phyloP scores from a whole-genome alignment of 1,139 yeast genomes.

The Saccharomycopsis hybrid region DNA sequence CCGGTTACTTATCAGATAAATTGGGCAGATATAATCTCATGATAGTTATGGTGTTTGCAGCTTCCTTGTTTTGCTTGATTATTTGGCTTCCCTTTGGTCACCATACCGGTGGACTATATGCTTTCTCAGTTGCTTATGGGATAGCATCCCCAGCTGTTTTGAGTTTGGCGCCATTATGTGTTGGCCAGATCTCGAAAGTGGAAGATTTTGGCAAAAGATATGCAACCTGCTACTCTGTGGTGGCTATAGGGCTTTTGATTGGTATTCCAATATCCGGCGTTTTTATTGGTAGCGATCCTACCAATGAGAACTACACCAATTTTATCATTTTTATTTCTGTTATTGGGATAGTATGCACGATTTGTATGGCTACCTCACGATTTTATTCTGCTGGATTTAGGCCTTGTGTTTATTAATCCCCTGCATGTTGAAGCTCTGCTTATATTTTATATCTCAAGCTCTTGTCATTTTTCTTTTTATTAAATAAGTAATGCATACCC shows the following conservation, averaged over 20 bases:
- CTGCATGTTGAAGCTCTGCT: no score
- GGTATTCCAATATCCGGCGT: constrained; percentile 47
- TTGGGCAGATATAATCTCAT: constrained; percentile 55
- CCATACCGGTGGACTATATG: constrained; percentile 33
- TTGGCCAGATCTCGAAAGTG: constrained; percentile 58
- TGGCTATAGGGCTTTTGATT: constrained; percentile 51
- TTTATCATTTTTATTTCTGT: constrained; percentile 12
- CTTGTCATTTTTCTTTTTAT: no score
- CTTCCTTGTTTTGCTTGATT: constrained; percentile 36
- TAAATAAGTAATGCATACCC: no score
- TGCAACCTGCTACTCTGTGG: constrained; percentile 61
- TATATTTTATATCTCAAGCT: no score
- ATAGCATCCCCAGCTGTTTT: constrained; percentile 44
- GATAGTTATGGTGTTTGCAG: constrained; percentile 35
- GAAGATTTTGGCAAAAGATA: constrained; percentile 63
- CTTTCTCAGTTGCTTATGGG: constrained; percentile 47
- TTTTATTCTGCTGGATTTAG: no score
- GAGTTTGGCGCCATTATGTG: constrained; percentile 42
- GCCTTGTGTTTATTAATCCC: no score
- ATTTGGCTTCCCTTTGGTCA: constrained; percentile 53
- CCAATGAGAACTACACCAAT: constrained; percentile 3
- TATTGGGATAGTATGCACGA: not conserved
- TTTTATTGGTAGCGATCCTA: constrained; percentile 30
- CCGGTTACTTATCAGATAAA: constrained; percentile 48
- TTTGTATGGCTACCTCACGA: no score